Base-by-base conservation (phyloP, 2,329 filamentous ascomycete genomes). In the Colletotrichum truncatum region DNA sequence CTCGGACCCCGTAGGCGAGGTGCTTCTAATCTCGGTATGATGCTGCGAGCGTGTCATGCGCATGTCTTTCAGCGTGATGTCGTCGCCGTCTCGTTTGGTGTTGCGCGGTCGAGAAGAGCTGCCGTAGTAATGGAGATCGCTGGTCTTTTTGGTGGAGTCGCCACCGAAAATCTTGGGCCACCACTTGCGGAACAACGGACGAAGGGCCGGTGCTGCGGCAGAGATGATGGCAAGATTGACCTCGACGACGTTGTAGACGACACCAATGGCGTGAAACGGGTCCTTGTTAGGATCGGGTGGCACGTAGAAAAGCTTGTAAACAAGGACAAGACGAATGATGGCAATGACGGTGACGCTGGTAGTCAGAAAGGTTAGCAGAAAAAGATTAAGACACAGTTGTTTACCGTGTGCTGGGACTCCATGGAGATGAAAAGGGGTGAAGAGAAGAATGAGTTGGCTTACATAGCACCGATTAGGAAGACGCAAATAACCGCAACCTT, bases 401-500 rank as follows among this genome's bases (percentile, higher is more conserved):
- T n/a, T n/a, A n/a, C n/a, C n/a, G n/a, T n/a, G n/a, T n/a, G n/a
- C n/a, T n/a, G n/a, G n/a, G n/a, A n/a, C n/a, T n/a, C n/a, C n/a
- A n/a, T n/a, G n/a, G n/a, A n/a, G n/a, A n/a, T n/a, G 45, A 9
- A 30, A 34, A 34, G 46, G 25, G 11, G 28, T 2, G 23, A 32
- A 12, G n/a, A n/a, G n/a, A n/a, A n/a, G n/a, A n/a, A n/a, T n/a
- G n/a, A n/a, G 3, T 49, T 25, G 18, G 75, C 77, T 74, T 64
- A 79, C 77, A 78, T 57, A 11, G 67, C 70, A 32, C 81, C 80
- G 6, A 81, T 64, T 4, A 77, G 64, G 57, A 82, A 82, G 6
- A 82, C 76, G 9, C 74, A 67, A 39, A 82, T 74, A 4, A 82
- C 67, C 1, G 77, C 78, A 11, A 78, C 68, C 64, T 81, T 81